phyloP scores from a whole-genome alignment of 768 basidiomycete species.

The Cyclocybe aegerita region DNA sequence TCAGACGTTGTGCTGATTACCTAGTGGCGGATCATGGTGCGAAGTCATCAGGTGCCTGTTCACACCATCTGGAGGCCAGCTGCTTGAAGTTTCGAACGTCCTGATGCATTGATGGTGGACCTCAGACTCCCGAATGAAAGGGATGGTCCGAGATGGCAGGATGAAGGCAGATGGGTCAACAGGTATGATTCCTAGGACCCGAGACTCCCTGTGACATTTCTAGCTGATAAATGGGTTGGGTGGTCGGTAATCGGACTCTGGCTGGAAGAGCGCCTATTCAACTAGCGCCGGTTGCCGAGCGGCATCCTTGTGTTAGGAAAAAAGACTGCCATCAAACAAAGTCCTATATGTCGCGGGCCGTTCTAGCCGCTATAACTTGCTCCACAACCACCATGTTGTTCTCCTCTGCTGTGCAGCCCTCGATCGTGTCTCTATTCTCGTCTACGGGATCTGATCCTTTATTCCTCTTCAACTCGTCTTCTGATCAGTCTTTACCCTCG shows the following conservation, averaged over 20 bases:
- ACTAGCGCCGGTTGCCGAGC: no score
- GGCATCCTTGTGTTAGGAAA: no score
- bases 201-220: background rate
- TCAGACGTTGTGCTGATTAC: background rate
- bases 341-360: background rate
- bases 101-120: no score
- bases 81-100: background rate
- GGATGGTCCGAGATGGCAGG: constrained; percentile 1
- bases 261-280: no score
- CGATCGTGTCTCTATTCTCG: constrained; percentile 71
- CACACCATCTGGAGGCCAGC: background rate
- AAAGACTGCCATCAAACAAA: background rate
- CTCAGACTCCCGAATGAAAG: background rate
- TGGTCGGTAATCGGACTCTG: no score
- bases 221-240: no score
- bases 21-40: constrained; percentile 4
- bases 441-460: constrained; percentile 68
- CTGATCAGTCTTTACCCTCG: constrained; percentile 49
- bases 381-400: constrained; percentile 42
- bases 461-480: constrained; percentile 46
- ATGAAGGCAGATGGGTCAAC: background rate
- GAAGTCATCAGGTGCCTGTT: constrained; percentile 1
- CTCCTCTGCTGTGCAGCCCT: constrained; percentile 55
- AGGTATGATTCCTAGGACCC: background rate
- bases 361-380: background rate